phyloP scores from a whole-genome alignment of 2,329 filamentous ascomycete genomes.

The Talaromyces pinophilus region DNA sequence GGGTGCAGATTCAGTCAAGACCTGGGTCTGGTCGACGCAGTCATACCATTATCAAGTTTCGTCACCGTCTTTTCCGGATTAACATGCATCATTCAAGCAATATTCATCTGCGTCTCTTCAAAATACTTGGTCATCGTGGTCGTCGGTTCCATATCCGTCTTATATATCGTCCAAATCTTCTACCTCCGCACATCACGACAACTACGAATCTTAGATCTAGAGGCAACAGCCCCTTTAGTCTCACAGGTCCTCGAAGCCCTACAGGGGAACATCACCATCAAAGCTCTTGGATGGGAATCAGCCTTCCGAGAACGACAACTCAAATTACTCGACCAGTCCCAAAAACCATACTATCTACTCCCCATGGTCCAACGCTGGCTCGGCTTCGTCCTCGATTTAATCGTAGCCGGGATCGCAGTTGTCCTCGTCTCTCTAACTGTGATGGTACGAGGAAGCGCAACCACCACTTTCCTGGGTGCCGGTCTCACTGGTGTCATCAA shows the following conservation, averaged over 20 bases:
- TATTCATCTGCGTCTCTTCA: neutral
- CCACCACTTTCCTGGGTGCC: constrained; percentile 31
- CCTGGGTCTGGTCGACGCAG: neutral
- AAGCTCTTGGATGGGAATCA: constrained; percentile 57
- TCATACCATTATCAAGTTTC: neutral
- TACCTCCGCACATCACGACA: constrained; percentile 64
- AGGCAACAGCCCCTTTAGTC: constrained; percentile 61
- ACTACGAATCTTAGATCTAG: constrained; percentile 61
- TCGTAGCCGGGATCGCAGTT: constrained; percentile 53
- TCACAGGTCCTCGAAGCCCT: constrained; percentile 59
- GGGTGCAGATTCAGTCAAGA: constrained; percentile 10
- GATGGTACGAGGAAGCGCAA: constrained; percentile 27
- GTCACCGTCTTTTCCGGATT: neutral
- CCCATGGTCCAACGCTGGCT: constrained; percentile 61
- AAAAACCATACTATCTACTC: constrained; percentile 59
- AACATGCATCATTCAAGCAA: constrained; percentile 3
- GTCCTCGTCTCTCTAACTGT: constrained; percentile 54
- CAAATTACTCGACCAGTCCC: constrained; percentile 54
- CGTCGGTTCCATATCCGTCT: neutral
- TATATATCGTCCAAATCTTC: constrained; percentile 55
- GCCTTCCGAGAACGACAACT: constrained; percentile 49
- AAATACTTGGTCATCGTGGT: neutral
- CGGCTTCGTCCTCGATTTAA: constrained; percentile 51
- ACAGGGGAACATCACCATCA: constrained; percentile 56
- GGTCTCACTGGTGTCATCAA: constrained; percentile 51